Base-by-base conservation (phyloP, 2,329 filamentous ascomycete species). In the Trichoderma aggressivum region DNA sequence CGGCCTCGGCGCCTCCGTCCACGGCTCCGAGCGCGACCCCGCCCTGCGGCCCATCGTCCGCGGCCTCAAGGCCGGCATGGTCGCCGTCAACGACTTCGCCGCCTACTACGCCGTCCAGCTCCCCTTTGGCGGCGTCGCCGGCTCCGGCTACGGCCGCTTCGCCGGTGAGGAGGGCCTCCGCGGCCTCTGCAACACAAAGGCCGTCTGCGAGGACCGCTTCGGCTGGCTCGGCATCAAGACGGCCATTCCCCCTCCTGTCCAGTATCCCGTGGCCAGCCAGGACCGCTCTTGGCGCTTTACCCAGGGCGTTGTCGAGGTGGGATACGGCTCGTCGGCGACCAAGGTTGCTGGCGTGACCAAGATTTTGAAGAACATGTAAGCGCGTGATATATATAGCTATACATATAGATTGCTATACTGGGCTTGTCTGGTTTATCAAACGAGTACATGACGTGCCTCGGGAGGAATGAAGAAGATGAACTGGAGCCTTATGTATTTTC, bases 31-130 rank as follows among this genome's bases (percentile, higher is more conserved):
- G 72, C 80, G 82, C 32, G 86, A 88, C 70, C 84, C 85, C 2
- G 86, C 89, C 63, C 84, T 97, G 1, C 81, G 86, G 18, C 83
- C 83, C 18, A 89, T 97, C 32, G 89, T 95, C 1, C 82, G 82
- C 24, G 88, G 89, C 28, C 86, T 98, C 65, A 89, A 91, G 73
- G 90, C 92, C 0, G 96, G 96, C 58, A 98, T 97, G 92, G 93
- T 98, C 0, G 90, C 94, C 28, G 89, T 99, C 75, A 99, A 99
- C 80, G 96, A 99, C 83, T 99, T 99, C 78, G 96, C 91, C 24
- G 91, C 90, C 32, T 98, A 90, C 81, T 99, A 99, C 79, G 94
- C 95, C 66, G 94, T 97, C 8, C 94, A 97, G 81, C 83, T 99
- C 50, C 96, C 96, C 0, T 99, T 99, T 81, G 96, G 96, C 47